Evolutionary conservation across 192 early-diverging fungal species (phyloP).

Genomic region (Coemansia interrupta): DNA sequence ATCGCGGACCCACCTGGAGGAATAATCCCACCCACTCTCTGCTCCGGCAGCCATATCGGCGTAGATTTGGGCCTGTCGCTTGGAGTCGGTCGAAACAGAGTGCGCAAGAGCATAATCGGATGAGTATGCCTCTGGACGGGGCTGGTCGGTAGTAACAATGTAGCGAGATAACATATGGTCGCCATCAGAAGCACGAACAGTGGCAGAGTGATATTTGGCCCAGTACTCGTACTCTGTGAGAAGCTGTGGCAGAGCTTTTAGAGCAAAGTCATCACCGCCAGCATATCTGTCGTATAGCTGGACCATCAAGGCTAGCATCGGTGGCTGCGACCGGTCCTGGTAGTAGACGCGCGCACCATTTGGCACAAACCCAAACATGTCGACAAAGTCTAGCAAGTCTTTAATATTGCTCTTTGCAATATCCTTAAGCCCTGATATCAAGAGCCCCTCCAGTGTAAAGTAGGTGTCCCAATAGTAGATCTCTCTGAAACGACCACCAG

Average conservation of each 20-base stretch:
- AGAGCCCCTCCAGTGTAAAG: conserved; percentile 64
- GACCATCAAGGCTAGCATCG: conserved; percentile 68
- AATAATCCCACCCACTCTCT: conserved; percentile 73
- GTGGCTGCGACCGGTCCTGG: conserved; percentile 72
- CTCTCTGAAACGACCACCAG: conserved; percentile 71
- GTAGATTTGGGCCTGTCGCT: conserved; percentile 44
- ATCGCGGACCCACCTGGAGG: conserved; percentile 58
- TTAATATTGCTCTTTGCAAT: conserved; percentile 56
- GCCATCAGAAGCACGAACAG: conserved; percentile 12
- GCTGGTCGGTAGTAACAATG: conserved; percentile 52
- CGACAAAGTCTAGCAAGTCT: conserved; percentile 61
- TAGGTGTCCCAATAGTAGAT: conserved; percentile 75
- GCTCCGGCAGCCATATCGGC: conserved; percentile 65
- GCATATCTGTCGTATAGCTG: conserved; percentile 57
- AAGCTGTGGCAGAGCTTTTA: conserved; percentile 54
- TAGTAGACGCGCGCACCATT: conserved; percentile 76
- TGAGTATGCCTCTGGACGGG: conserved; percentile 66
- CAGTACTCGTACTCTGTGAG: conserved; percentile 64
- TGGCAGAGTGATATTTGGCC: conserved; percentile 54
- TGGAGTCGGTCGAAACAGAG: conserved; percentile 27
- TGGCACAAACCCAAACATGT: conserved; percentile 65
- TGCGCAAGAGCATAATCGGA: conserved; percentile 59
- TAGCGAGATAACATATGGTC: conserved; percentile 52
- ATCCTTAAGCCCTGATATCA: conserved; percentile 54
- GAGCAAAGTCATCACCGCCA: conserved; percentile 48